A percentile compares a stretch with the other conserved stretches of the same genome.
Conservation (phyloP, 352 stramenopile genomes). For the Globisporangium orthogonon region DNA sequence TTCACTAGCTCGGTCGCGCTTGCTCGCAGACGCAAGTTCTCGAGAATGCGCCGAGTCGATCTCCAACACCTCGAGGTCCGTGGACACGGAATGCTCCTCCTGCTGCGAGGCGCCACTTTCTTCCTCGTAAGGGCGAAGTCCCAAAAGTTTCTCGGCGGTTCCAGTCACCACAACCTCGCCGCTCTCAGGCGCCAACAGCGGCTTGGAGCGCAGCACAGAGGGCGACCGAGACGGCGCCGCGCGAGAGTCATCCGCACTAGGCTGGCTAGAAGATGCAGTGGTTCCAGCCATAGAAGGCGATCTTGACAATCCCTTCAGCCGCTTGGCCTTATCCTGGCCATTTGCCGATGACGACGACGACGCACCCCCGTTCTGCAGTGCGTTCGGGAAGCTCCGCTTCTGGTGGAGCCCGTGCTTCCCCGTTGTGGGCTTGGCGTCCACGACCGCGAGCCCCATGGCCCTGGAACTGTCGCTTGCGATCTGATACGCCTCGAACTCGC, state of each 20-base stretch:
- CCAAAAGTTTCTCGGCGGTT: conserved; percentile 39
- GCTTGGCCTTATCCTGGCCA: conserved; percentile 26
- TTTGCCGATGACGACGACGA: not conserved
- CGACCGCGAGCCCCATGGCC: conserved; percentile 45
- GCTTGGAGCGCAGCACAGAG: conserved; percentile 24
- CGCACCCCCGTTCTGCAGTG: conserved; percentile 11
- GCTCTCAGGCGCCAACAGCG: conserved; percentile 15
- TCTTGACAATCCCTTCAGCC: conserved; percentile 28
- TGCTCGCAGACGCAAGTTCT: no score
- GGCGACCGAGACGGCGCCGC: conserved; percentile 44
- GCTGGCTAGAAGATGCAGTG: conserved; percentile 10
- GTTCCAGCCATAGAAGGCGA: conserved; percentile 23
- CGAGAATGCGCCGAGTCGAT: not conserved
- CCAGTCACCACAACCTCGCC: conserved; percentile 32
- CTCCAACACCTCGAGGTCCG: not conserved
- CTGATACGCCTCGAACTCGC: conserved; percentile 67
- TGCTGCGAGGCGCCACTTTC: conserved; percentile 1
- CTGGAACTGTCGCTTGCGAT: conserved; percentile 40
- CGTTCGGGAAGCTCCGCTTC: conserved; percentile 14
- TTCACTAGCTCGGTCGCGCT: not conserved
- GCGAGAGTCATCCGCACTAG: conserved; percentile 4
- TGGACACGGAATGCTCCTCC: conserved; percentile 6
- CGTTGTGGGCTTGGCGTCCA: conserved; percentile 24
- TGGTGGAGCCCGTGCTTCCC: conserved; percentile 21
- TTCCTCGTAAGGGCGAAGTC: conserved; percentile 28